A percentile compares a stretch with the other conserved stretches of the same genome.
Conservation (phyloP, 2,329 filamentous ascomycete species). For the Westerdykella aurantiaca region DNA sequence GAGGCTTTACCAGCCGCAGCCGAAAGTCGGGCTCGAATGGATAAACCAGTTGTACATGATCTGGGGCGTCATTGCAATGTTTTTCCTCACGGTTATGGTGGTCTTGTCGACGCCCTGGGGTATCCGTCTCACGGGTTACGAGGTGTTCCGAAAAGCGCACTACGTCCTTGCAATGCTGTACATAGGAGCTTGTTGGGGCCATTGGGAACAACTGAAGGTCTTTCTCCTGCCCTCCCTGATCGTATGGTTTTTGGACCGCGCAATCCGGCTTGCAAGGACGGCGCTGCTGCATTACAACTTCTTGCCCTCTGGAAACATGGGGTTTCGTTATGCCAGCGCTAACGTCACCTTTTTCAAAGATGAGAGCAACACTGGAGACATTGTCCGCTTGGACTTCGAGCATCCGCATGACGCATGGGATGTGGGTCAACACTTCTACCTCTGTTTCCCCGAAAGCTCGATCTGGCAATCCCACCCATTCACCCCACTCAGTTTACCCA, state of each 20-base stretch:
- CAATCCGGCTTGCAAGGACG: slow-evolving; percentile 53
- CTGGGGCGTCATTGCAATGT: slow-evolving; percentile 66
- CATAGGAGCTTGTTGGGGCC: slow-evolving; percentile 68
- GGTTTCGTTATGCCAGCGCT: slow-evolving; percentile 22
- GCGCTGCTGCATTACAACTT: slow-evolving; percentile 52
- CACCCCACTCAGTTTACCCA: slow-evolving; percentile 34
- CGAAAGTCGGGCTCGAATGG: slow-evolving; percentile 51
- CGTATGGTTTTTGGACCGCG: slow-evolving; percentile 61
- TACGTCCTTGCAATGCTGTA: slow-evolving; percentile 69
- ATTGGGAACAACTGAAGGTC: slow-evolving; percentile 57
- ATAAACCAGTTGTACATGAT: slow-evolving; percentile 63
- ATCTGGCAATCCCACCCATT: slow-evolving; percentile 71
- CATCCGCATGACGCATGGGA: slow-evolving; percentile 58
- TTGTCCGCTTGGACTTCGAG: slow-evolving; percentile 61
- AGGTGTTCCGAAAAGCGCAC: slow-evolving; percentile 70
- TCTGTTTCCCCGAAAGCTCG: slow-evolving; percentile 60
- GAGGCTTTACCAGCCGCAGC: slow-evolving; percentile 66
- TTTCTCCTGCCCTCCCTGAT: slow-evolving; percentile 48
- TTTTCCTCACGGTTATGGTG: slow-evolving; percentile 57
- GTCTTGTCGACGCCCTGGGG: slow-evolving; percentile 54
- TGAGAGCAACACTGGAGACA: slow-evolving; percentile 40
- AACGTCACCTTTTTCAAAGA: slow-evolving; percentile 27
- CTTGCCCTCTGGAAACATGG: slow-evolving; percentile 26
- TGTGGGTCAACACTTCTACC: slow-evolving; percentile 65
- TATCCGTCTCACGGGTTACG: slow-evolving; percentile 65